phyloP scores from a whole-genome alignment of 768 basidiomycete genomes.

The Calocybe cyanea region DNA sequence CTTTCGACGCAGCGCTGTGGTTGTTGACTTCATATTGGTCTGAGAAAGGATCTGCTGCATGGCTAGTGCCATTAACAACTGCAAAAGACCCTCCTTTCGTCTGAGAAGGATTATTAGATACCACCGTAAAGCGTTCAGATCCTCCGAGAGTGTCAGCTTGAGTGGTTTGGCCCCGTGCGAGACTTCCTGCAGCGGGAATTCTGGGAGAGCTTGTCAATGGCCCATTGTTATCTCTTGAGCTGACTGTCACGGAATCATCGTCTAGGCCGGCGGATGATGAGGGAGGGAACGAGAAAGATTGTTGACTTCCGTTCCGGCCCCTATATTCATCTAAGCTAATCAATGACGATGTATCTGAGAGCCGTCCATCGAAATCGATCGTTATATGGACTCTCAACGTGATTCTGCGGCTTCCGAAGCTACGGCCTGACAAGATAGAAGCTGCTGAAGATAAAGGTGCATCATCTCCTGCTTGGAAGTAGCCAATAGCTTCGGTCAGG shows the following conservation, averaged over 20 bases:
- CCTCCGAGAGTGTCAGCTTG: constrained; percentile 2
- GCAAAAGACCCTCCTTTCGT: background rate
- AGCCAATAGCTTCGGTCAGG: constrained; percentile 82
- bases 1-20: constrained; percentile 31
- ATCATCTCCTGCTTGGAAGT: constrained; percentile 82
- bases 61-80: background rate
- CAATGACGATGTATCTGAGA: constrained; percentile 85
- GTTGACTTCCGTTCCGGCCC: constrained; percentile 54
- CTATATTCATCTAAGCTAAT: constrained; percentile 73
- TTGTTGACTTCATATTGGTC: constrained; percentile 24
- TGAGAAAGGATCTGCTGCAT: constrained; percentile 21
- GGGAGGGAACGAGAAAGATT: constrained; percentile 46
- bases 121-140: constrained; percentile 10
- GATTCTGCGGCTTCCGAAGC: constrained; percentile 67
- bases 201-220: constrained; percentile 20
- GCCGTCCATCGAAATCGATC: constrained; percentile 88
- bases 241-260: constrained; percentile 74
- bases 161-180: background rate
- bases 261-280: constrained; percentile 47
- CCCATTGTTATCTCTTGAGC: constrained; percentile 56
- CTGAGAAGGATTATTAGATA: constrained; percentile 6
- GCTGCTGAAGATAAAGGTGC: constrained; percentile 65
- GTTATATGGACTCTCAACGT: constrained; percentile 72
- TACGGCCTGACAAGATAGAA: constrained; percentile 69
- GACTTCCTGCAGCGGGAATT: constrained; percentile 2